A percentile compares a stretch with the other conserved stretches of the same genome.
These are phyloP conservation scores for Tanozyma kutaoensis DNA, from an alignment of 805 yeast species.

Conservation along the genomic window DNA sequence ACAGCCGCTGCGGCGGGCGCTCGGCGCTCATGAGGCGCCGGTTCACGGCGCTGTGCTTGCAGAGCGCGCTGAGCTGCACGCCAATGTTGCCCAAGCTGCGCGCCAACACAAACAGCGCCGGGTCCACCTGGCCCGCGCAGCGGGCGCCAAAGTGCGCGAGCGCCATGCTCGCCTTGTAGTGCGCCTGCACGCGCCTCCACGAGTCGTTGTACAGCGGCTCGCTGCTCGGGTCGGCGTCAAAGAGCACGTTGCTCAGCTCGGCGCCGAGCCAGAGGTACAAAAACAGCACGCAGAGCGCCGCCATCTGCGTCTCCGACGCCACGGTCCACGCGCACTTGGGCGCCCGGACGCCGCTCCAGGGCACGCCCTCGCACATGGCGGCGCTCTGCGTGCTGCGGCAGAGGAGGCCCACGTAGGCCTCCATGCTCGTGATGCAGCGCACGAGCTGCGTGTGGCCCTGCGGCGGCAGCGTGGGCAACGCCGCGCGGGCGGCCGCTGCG, in stretches of 20 bases:
- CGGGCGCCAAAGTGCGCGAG: no score
- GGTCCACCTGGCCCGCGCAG: no score
- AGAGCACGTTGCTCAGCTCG: slow-evolving; percentile 19
- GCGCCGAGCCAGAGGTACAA: slow-evolving; percentile 20
- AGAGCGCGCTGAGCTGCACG: slow-evolving; percentile 24
- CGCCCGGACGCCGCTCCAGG: slow-evolving; percentile 2
- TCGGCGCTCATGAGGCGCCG: no score
- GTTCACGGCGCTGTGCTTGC: slow-evolving; percentile 25
- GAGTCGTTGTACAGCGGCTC: no score
- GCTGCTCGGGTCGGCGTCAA: slow-evolving; percentile 14
- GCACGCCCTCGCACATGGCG: slow-evolving; percentile 1
- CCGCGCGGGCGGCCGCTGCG: neutral
- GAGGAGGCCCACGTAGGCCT: neutral
- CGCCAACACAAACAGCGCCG: no score
- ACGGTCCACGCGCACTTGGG: slow-evolving; percentile 13
- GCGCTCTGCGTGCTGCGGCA: neutral
- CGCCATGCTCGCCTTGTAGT: no score
- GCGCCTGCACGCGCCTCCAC: no score
- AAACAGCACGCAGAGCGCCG: slow-evolving; percentile 12
- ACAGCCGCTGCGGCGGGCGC: no score
- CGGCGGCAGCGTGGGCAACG: neutral
- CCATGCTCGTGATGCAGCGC: slow-evolving; percentile 9
- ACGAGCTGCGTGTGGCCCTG: slow-evolving; percentile 2
- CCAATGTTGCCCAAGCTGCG: no score
- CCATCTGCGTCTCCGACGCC: slow-evolving; percentile 15